Evolutionary conservation across 179 eudicot species (phyloP).

Genomic region (Silene noctiflora): DNA sequence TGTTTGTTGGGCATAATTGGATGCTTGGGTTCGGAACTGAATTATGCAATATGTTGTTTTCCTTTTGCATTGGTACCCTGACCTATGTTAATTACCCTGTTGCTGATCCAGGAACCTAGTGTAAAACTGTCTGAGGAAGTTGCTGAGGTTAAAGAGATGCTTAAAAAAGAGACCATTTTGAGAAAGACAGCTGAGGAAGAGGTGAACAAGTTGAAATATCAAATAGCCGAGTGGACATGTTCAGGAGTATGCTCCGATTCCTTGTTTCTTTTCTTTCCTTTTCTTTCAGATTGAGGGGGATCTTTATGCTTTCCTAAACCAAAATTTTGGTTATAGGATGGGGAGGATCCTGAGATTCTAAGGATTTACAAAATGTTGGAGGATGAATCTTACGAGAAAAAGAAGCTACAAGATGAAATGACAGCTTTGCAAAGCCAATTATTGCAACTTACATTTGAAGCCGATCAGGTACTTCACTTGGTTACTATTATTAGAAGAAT

Average conservation of each 20-base stretch:
- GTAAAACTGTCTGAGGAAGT: slow-evolving; percentile 49
- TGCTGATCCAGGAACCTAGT: slow-evolving; percentile 38
- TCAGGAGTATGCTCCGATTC: slow-evolving; percentile 45
- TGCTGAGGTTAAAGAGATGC: slow-evolving; percentile 50
- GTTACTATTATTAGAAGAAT: not conserved
- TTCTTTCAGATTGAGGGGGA: not conserved
- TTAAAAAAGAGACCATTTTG: slow-evolving; percentile 55
- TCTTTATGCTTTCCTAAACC: slow-evolving; percentile 1
- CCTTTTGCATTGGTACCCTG: not conserved
- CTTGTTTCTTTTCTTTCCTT: not conserved
- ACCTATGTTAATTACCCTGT: slow-evolving; percentile 12
- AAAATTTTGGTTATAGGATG: slow-evolving; percentile 50
- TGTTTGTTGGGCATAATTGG: not conserved
- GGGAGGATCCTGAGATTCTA: slow-evolving; percentile 55
- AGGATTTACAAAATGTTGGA: slow-evolving; percentile 66
- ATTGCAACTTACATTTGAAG: slow-evolving; percentile 65
- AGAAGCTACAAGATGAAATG: slow-evolving; percentile 78
- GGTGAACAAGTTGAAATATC: slow-evolving; percentile 54
- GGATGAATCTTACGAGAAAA: slow-evolving; percentile 69
- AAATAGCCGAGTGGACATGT: slow-evolving; percentile 45
- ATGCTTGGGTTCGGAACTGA: not conserved
- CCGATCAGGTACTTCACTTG: slow-evolving; percentile 55
- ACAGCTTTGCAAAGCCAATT: slow-evolving; percentile 64
- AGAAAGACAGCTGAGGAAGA: slow-evolving; percentile 86
- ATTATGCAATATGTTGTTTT: not conserved